These are phyloP conservation scores for Curvularia verruculosa DNA, from an alignment of 2,329 filamentous ascomycete genomes.

Conservation along the genomic window DNA sequence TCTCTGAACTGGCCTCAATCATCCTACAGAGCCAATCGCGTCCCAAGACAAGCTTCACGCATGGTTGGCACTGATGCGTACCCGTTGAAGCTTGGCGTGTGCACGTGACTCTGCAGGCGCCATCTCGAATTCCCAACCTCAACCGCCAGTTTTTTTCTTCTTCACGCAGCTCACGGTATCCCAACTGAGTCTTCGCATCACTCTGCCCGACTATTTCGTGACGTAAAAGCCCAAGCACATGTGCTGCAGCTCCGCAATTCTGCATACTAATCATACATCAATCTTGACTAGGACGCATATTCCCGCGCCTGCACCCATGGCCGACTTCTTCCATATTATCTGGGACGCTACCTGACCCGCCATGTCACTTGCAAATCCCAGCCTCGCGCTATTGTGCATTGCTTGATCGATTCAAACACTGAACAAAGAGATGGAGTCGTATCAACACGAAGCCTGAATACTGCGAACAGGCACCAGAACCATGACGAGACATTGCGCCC, in stretches of 20 bases:
- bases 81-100: background rate
- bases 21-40: background rate
- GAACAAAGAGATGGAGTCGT: slow-evolving; percentile 12
- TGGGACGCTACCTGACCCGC: background rate
- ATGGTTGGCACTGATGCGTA: background rate
- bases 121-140: slow-evolving; percentile 12
- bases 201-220: background rate
- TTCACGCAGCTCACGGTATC: slow-evolving; percentile 6
- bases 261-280: slow-evolving; percentile 3
- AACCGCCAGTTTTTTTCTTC: background rate
- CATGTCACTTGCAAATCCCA: background rate
- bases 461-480: slow-evolving; percentile 3
- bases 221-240: background rate
- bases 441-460: background rate
- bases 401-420: background rate
- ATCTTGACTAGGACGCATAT: slow-evolving; percentile 4
- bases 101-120: slow-evolving; percentile 19
- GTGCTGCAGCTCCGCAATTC: slow-evolving; percentile 10
- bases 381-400: background rate
- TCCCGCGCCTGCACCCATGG: background rate
- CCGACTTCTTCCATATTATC: background rate
- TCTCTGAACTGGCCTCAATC: background rate
- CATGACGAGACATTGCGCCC: background rate
- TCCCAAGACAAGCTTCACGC: background rate
- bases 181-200: slow-evolving; percentile 6